Evolutionary conservation across 257 asterid species (phyloP), one percentile per base, ranked within the genome.

Genomic region (Solanum ossicruentum): DNA sequence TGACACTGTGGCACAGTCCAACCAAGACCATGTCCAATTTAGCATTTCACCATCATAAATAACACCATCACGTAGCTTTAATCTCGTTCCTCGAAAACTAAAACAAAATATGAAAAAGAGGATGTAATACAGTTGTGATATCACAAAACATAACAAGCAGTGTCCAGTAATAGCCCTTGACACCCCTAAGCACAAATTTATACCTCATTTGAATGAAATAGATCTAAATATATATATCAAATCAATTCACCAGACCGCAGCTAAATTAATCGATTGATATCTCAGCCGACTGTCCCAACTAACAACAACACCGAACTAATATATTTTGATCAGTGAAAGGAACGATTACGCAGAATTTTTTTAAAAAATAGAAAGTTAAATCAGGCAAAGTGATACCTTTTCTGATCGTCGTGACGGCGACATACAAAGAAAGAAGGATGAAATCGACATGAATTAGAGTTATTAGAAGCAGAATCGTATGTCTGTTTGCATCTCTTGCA

Each of bases 391-490:
- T 6, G 17, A 36, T 82, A 95, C 99, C 99, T 92, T 88, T 90
- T 92, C 93, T 94, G 99, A 91, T 94, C 98, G 84, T 92, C 98
- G 90, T 96, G 99, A 86, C 98, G 99, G 86, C 99, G 99, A 89
- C 98, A 93, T 26, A 96, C 98, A 90, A 92, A 93, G 89, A 96
- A 92, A 1, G 98, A 92, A 85, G 98, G 98, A 80, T 94, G 98
- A 86, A 89, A 96, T 26, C 95, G 94, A 90, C 99, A 96, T n/a
- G 97, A 90, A 18, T 86, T 84, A 5, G 91, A 52, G 80, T 85
- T 69, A 87, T 95, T 95, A 52, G 92, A 90, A 12, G 92, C 87
- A n/a, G 89, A 83, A 41, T 49, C 49, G 88, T 57, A 95, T 51
- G 78, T 54, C 89, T 86, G 72, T 84, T 94, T 94, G 93, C 99